These are phyloP conservation scores for Populus alba DNA, from an alignment of 345 rosid species.

Conservation along the genomic window DNA sequence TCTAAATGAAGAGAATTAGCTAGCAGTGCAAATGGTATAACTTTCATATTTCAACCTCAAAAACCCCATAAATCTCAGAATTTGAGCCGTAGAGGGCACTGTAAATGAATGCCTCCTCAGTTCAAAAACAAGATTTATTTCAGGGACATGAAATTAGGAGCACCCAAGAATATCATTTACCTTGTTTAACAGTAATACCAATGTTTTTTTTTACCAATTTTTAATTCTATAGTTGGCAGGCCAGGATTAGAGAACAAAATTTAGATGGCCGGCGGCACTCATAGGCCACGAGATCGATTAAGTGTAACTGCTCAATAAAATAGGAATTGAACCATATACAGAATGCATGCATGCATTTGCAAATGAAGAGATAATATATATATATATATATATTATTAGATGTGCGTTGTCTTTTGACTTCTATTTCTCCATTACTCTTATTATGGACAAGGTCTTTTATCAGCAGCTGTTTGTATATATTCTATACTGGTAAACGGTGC, in stretches of 20 bases:
- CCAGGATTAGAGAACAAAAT: background rate
- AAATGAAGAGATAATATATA: no score
- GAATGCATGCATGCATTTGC: background rate
- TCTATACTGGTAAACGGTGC: background rate
- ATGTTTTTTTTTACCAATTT: background rate
- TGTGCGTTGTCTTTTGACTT: background rate
- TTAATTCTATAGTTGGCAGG: conserved; percentile 2
- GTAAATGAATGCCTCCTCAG: no score
- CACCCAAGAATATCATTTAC: no score
- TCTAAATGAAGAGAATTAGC: no score
- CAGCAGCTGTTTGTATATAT: background rate
- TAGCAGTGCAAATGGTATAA: no score
- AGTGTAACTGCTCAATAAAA: background rate
- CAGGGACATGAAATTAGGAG: no score
- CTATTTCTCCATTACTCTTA: background rate
- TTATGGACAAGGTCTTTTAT: background rate
- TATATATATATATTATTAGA: background rate
- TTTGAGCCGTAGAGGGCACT: no score
- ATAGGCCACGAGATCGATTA: background rate
- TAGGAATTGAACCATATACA: background rate
- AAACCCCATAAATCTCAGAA: no score
- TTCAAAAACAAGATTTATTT: no score
- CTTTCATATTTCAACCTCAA: no score
- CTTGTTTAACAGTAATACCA: background rate
- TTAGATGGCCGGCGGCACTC: background rate